phyloP scores from a whole-genome alignment of 805 yeast species.

The Wickerhamiella qilinensis region DNA sequence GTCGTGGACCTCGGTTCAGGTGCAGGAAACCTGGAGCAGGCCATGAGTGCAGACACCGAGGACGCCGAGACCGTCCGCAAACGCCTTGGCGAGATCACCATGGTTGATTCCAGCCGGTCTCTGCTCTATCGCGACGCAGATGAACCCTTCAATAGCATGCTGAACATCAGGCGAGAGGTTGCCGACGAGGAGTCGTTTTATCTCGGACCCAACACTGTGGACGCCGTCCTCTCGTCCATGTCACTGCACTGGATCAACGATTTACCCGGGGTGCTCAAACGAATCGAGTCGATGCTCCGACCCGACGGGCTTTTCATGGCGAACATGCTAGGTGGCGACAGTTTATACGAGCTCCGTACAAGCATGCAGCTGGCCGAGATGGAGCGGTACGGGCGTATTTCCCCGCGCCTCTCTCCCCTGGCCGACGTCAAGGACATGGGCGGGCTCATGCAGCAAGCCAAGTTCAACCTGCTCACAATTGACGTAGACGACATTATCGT shows the following conservation, averaged over 20 bases:
- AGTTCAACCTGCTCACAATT: constrained; percentile 64
- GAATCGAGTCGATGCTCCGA: constrained; percentile 40
- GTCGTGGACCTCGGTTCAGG: constrained; percentile 62
- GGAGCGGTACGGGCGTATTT: constrained; percentile 62
- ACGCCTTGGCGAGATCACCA: constrained; percentile 37
- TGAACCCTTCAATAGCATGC: constrained; percentile 26
- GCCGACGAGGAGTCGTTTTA: constrained; percentile 47
- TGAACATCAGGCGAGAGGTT: constrained; percentile 34
- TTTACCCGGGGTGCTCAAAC: constrained; percentile 45
- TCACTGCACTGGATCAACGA: constrained; percentile 79
- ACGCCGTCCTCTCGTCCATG: constrained; percentile 58
- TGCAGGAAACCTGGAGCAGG: constrained; percentile 43
- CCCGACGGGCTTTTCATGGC: constrained; percentile 79
- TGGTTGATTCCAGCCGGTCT: constrained; percentile 48
- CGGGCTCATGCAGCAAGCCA: constrained; percentile 51
- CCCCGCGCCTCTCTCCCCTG: constrained; percentile 69
- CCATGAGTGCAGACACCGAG: constrained; percentile 26
- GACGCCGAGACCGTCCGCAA: constrained; percentile 38
- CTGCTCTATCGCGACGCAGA: constrained; percentile 38
- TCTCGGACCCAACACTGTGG: constrained; percentile 30
- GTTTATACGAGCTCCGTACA: constrained; percentile 68
- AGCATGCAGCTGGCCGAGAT: constrained; percentile 67
- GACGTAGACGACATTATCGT: constrained; percentile 75
- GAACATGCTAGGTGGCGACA: constrained; percentile 69
- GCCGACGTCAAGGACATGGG: constrained; percentile 70